Conservation (phyloP, 768 basidiomycete species). For the Kwoniella shandongensis region DNA sequence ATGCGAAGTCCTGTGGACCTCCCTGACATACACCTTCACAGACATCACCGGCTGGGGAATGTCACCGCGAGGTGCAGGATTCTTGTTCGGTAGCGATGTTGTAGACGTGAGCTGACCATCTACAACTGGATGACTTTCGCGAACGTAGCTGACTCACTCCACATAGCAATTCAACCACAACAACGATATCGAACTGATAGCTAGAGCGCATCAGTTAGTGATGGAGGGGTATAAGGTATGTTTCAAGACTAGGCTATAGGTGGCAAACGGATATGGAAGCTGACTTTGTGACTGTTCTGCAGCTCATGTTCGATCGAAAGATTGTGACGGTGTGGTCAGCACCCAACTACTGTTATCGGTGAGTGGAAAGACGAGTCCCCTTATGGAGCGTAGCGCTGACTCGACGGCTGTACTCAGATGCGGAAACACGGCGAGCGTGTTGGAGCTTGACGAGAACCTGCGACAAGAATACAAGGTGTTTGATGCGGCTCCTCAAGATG, state of each 20-base stretch:
- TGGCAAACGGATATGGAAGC: neutral
- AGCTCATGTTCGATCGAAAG: conserved; percentile 86
- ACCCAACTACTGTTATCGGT: conserved; percentile 98
- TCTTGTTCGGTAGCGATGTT: conserved; percentile 84
- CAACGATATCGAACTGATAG: conserved; percentile 81
- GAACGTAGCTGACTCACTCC: neutral
- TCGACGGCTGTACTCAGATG: conserved; percentile 60
- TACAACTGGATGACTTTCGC: conserved; percentile 28
- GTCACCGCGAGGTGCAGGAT: conserved; percentile 92
- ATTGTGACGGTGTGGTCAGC: conserved; percentile 99
- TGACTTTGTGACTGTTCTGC: neutral
- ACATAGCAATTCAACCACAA: conserved; percentile 75
- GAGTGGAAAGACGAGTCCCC: conserved; percentile 47
- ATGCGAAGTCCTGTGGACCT: neutral
- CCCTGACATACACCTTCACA: conserved; percentile 53
- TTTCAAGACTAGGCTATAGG: neutral
- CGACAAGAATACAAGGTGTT: conserved; percentile 90
- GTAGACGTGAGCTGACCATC: conserved; percentile 64
- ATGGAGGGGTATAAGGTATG: conserved; percentile 85
- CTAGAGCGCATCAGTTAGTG: conserved; percentile 93
- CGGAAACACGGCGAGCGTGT: conserved; percentile 87
- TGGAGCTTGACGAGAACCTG: conserved; percentile 89
- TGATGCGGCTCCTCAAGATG: conserved; percentile 69
- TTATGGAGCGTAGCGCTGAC: conserved; percentile 2
- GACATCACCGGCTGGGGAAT: conserved; percentile 97